A percentile compares a stretch with the other conserved stretches of the same genome.
Evolutionary conservation across 192 early-diverging fungal species (phyloP).

Genomic region (Coemansia javaensis): DNA sequence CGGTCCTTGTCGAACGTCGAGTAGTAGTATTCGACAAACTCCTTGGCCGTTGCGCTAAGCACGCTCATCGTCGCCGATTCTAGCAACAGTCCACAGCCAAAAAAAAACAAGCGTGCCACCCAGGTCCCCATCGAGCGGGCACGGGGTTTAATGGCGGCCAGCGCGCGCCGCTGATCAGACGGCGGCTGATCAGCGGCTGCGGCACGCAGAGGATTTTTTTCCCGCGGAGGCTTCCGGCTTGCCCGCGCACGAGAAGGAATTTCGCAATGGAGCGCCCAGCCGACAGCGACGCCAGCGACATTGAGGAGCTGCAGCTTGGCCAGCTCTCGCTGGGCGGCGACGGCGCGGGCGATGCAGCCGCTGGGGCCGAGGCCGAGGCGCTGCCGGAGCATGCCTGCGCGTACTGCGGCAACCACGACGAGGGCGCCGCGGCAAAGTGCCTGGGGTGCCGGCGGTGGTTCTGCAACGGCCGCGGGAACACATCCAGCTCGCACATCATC

Average conservation of each 20-base stretch:
- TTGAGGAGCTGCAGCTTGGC: conserved; percentile 30
- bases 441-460: conserved; percentile 93
- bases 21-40: conserved; percentile 88
- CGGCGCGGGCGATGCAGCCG: not conserved
- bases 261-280: not conserved
- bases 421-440: conserved; percentile 86
- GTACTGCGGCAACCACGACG: conserved; percentile 92
- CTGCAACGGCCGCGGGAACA: conserved; percentile 88
- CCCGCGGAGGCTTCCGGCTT: not conserved
- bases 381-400: conserved; percentile 81
- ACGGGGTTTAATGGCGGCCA: no score
- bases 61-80: conserved; percentile 6
- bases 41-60: conserved; percentile 53
- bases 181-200: no score
- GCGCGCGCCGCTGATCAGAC: no score
- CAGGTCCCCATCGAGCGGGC: no score
- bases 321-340: conserved; percentile 27
- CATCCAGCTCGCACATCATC: conserved; percentile 91
- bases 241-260: no score
- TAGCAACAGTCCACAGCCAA: no score
- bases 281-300: conserved; percentile 1
- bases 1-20: conserved; percentile 75
- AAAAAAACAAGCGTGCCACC: no score
- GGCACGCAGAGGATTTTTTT: not conserved
- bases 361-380: conserved; percentile 45